A percentile compares a stretch with the other conserved stretches of the same genome.
Conservation (phyloP, 176 grass and related monocot species). For the Poa pratensis region DNA sequence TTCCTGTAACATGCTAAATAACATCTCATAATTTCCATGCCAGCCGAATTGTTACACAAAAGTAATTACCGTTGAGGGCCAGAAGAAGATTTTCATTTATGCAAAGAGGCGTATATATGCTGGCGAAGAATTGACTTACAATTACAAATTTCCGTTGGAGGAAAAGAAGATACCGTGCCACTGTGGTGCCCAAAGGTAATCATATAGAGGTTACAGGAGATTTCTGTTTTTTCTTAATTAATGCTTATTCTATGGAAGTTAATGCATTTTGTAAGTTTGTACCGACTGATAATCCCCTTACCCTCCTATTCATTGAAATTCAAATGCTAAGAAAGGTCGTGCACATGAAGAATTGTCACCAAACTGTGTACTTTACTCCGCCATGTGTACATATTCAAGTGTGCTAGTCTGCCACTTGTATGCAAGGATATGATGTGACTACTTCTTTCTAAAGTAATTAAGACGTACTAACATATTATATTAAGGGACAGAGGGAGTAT, state of each 20-base stretch:
- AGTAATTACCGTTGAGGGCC: conserved; percentile 92
- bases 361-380: conserved; percentile 16
- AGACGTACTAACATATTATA: neutral
- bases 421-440: neutral
- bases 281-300: neutral
- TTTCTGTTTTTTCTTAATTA: conserved; percentile 25
- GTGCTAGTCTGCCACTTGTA: conserved; percentile 1
- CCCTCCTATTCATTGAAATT: neutral
- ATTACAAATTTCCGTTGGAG: conserved; percentile 98
- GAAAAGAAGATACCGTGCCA: conserved; percentile 96
- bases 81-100: conserved; percentile 99
- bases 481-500: neutral
- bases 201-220: conserved; percentile 9
- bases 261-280: conserved; percentile 5
- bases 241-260: conserved; percentile 19
- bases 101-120: conserved; percentile 89
- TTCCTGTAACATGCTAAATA: conserved; percentile 35
- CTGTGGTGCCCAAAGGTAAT: conserved; percentile 89
- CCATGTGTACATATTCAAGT: neutral
- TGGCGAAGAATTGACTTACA: conserved; percentile 95
- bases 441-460: neutral
- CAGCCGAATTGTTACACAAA: conserved; percentile 99
- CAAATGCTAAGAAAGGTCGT: neutral
- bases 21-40: conserved; percentile 14
- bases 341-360: neutral